Percentiles rank a stretch among this genome's conserved stretches.
Evolutionary conservation across 441 rosid genomes (phyloP).

Genomic region (Arabidopsis hybrid): DNA sequence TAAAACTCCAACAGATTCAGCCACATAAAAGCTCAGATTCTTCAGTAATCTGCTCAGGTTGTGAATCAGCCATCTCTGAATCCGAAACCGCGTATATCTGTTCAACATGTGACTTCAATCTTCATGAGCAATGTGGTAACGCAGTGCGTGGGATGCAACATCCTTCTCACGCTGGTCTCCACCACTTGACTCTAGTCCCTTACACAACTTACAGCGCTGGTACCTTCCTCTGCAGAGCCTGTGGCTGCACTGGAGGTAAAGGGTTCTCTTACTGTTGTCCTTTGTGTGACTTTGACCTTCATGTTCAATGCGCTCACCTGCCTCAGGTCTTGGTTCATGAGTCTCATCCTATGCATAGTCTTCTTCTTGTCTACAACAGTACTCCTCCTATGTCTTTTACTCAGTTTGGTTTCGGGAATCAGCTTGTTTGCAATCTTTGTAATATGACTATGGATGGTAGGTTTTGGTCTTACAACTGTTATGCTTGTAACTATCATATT

Average conservation of each 20-base stretch:
- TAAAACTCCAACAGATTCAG: conserved; percentile 31
- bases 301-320: conserved; percentile 37
- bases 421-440: conserved; percentile 36
- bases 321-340: conserved; percentile 40
- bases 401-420: conserved; percentile 39
- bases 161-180: conserved; percentile 40
- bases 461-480: conserved; percentile 46
- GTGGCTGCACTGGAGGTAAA: conserved; percentile 42
- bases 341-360: conserved; percentile 41
- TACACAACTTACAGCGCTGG: conserved; percentile 41
- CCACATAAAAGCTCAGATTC: conserved; percentile 13
- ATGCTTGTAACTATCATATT: conserved; percentile 42
- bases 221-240: conserved; percentile 41
- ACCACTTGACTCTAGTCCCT: conserved; percentile 45
- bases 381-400: conserved; percentile 30
- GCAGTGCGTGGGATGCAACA: conserved; percentile 44
- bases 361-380: conserved; percentile 43
- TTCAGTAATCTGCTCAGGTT: conserved; percentile 37
- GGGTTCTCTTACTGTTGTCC: conserved; percentile 46
- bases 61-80: conserved; percentile 35
- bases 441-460: conserved; percentile 40
- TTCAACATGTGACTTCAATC: conserved; percentile 41
- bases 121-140: conserved; percentile 44
- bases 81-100: conserved; percentile 30
- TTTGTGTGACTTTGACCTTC: conserved; percentile 46